Conservation (phyloP, 805 yeast species). For the Kazachstania africana region DNA sequence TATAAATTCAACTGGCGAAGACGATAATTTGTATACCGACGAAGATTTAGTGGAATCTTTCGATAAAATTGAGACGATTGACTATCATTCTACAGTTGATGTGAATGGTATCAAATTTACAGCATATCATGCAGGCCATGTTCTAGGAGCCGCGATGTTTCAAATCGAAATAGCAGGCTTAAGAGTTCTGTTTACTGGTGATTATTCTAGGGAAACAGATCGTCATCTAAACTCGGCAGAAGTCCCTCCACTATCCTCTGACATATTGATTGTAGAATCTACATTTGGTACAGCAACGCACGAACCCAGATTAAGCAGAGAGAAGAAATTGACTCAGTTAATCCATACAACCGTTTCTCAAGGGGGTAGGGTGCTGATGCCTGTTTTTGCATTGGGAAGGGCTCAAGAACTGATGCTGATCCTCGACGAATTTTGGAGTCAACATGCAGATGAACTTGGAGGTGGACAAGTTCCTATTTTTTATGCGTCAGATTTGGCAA, state of each 20-base stretch:
- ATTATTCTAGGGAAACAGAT: constrained; percentile 90
- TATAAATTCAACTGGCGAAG: constrained; percentile 29
- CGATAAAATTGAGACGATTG: constrained; percentile 85
- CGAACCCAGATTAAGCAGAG: constrained; percentile 81
- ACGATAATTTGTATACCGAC: constrained; percentile 65
- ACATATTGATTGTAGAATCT: constrained; percentile 83
- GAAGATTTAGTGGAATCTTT: constrained; percentile 82
- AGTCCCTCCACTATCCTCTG: constrained; percentile 79
- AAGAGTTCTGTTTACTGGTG: constrained; percentile 86
- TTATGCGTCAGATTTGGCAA: constrained; percentile 87
- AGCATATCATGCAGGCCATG: constrained; percentile 99
- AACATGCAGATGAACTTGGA: constrained; percentile 65
- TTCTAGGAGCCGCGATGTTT: constrained; percentile 96
- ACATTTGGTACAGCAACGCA: constrained; percentile 98
- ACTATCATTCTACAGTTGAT: constrained; percentile 90
- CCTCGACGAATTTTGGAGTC: constrained; percentile 89
- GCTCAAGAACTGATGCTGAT: constrained; percentile 89
- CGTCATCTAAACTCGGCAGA: constrained; percentile 94
- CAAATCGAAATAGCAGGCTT: constrained; percentile 90
- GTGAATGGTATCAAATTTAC: constrained; percentile 91
- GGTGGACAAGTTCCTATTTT: constrained; percentile 56
- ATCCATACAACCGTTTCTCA: constrained; percentile 74
- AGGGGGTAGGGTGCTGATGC: constrained; percentile 87
- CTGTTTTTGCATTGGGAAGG: constrained; percentile 93
- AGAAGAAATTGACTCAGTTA: constrained; percentile 62